Evolutionary conservation across 352 stramenopile genomes (phyloP), one percentile per base, ranked within the genome.

Genomic region (Phytophthora colocasiae): DNA sequence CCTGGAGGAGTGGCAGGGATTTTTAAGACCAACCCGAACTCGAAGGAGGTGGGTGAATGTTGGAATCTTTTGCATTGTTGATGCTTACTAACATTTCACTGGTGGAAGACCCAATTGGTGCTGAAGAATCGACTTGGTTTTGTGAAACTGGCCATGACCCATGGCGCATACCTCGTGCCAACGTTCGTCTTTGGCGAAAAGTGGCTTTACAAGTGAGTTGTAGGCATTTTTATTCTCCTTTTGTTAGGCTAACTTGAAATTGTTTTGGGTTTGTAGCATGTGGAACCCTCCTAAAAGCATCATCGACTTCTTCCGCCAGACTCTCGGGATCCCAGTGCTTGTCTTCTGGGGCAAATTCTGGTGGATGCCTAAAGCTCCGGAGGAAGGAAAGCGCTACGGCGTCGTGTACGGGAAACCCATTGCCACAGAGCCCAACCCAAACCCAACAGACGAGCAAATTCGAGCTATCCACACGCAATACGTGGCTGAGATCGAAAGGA

Each of bases 331-430:
- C 55, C 83, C 83, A 12, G 52, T 92, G 39, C 81, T 90, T 36
- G 58, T 89, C 38, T 92, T 92, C 71, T 92, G 83, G 83, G 83
- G 83, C 0, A 78, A 80, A 14, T 89, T 90, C 80, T 63, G 84
- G 49, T 92, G 84, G 84, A 80, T 88, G 75, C 84, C 84, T 1
- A 73, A 80, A 11, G 57, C 61, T 5, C 70, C 72, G 0, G 66
- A 80, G 0, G 63, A 70, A 58, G 81, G 72, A n/a, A 92, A 92
- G 64, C 54, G 24, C 2, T 89, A 83, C 47, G 84, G 81, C 29
- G 62, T 91, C 19, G 83, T 90, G 14, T 90, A 90, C 49, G 84
- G 84, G 50, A 88, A 80, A 55, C 81, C 85, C 1, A 84, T 93
- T 55, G 6, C 66, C 5, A 78, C 82, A 14, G 56, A 58, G 40